A percentile compares a stretch with the other conserved stretches of the same genome.
phyloP scores from a whole-genome alignment of 1,284 basidiomycete species.

The Ustilago nuda region DNA sequence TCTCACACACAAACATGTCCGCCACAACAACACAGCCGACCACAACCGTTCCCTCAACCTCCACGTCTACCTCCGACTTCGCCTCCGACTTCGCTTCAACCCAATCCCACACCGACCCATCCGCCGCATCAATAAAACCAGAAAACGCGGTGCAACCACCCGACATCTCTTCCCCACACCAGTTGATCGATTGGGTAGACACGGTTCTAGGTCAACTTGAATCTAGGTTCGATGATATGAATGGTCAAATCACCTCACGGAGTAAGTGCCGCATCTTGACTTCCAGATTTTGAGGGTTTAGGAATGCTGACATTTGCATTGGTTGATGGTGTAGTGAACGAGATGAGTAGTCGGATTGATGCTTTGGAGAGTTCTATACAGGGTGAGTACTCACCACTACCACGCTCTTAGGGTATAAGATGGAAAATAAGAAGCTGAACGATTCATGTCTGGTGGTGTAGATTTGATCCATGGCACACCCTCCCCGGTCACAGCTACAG shows the following conservation, averaged over 20 bases:
- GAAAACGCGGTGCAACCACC: slow-evolving; percentile 9
- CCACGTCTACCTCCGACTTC: not conserved
- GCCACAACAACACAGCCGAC: slow-evolving; percentile 8
- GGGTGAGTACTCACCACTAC: slow-evolving; percentile 37
- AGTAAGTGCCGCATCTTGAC: slow-evolving; percentile 49
- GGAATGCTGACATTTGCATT: too few relatives aligned
- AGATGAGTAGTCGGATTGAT: slow-evolving; percentile 66
- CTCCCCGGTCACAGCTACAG: slow-evolving; percentile 15
- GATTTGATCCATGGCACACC: slow-evolving; percentile 45
- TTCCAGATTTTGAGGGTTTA: not conserved
- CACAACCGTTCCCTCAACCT: not conserved
- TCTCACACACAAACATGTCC: not conserved
- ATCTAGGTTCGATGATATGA: slow-evolving; percentile 60
- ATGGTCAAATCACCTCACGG: slow-evolving; percentile 56
- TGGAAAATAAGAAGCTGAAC: too few relatives aligned
- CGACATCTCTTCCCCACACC: slow-evolving; percentile 62
- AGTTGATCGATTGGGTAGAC: slow-evolving; percentile 68
- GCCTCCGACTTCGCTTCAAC: slow-evolving; percentile 11
- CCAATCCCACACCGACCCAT: slow-evolving; percentile 6
- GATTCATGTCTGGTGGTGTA: not conserved
- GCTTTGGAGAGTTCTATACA: slow-evolving; percentile 65
- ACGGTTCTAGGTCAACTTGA: slow-evolving; percentile 61
- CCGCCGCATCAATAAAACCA: not conserved
- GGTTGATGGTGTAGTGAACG: slow-evolving; percentile 55
- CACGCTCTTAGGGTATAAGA: too few relatives aligned